Base-by-base conservation (phyloP, 2,329 filamentous ascomycete genomes). In the Talaromyces pinophilus region DNA sequence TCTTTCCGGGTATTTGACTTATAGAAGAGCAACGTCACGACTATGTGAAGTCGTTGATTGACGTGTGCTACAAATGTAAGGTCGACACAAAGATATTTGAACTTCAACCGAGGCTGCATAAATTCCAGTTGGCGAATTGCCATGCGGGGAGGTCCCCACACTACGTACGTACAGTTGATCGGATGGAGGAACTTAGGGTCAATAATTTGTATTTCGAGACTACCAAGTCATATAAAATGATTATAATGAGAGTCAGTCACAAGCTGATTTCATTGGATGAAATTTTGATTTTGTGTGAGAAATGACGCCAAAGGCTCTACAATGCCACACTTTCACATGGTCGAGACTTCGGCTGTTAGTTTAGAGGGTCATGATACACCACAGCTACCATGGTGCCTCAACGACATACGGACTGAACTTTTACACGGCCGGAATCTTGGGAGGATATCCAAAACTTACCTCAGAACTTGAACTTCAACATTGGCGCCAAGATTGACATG, bases 91-190 rank as follows among this genome's bases (percentile, higher is more conserved):
- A 40, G 22, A 52, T 25, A 19, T 52, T 28, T 30, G 19, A 54
- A n/a, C 15, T 62, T 40, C 44, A 62, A 30, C 60, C 60, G 60
- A 62, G 60, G 60, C 46, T 54, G 30, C 33, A 46, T 48, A 57
- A 38, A 38, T 57, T 57, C 28, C 28, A 35, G 33, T 40, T 33
- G 59, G 40, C 59, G 42, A 33, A 61, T 61, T 33, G 42, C 8
- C n/a, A 61, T 61, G 59, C 59, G 59, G 59, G 42, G 40, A 19
- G n/a, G 59, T 48, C 28, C 59, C 59, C 59, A 57, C 54, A 57
- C 11, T 22, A 38, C 54, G 13, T 38, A 38, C 54, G 13, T 22
- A 10, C 13, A 52, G 50, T 54, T 54, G 28, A 28, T 54, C 50
- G 17, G 50, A 54, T 33, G 33, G 3, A 28, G 33, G 50, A 33